Conservation (phyloP, 768 basidiomycete genomes). For the Fomitopsis serialis region DNA sequence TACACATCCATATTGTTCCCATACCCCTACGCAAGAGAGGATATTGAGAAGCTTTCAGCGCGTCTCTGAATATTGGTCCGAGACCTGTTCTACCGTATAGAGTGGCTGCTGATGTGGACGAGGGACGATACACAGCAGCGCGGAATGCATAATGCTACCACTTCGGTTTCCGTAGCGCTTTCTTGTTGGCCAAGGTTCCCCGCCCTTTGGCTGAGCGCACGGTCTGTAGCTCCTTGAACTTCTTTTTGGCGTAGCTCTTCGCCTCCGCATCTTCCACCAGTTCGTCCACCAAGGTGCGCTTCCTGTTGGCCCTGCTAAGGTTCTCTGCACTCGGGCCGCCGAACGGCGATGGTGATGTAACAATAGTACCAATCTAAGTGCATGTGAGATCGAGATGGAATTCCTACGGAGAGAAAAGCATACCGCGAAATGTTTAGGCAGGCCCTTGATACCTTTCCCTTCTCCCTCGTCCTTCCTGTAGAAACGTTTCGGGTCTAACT, state of each 20-base stretch:
- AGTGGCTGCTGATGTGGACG: too few relatives aligned
- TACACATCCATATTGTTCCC: too few relatives aligned
- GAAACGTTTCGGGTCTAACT: constrained; percentile 89
- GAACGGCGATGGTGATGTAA: constrained; percentile 68
- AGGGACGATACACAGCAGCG: too few relatives aligned
- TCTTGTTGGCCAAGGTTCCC: constrained; percentile 63
- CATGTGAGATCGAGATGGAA: constrained; percentile 3
- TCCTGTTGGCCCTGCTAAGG: constrained; percentile 61
- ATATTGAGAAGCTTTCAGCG: too few relatives aligned
- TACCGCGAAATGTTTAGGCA: constrained; percentile 90
- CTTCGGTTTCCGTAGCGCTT: constrained; percentile 56
- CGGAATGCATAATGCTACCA: too few relatives aligned
- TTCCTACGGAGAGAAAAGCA: constrained; percentile 18
- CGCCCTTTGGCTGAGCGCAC: constrained; percentile 64
- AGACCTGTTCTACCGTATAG: too few relatives aligned
- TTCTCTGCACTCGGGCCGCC: constrained; percentile 66
- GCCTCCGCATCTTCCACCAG: constrained; percentile 85
- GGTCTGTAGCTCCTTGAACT: constrained; percentile 74
- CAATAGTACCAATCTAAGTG: constrained; percentile 70
- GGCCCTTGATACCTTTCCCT: constrained; percentile 75
- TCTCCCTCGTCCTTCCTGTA: constrained; percentile 85
- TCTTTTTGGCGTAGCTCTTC: constrained; percentile 84
- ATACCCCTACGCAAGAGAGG: too few relatives aligned
- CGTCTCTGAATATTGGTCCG: too few relatives aligned
- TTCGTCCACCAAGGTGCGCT: constrained; percentile 84